phyloP scores from a whole-genome alignment of 768 basidiomycete species.

The Peribolospora kevripleyi region DNA sequence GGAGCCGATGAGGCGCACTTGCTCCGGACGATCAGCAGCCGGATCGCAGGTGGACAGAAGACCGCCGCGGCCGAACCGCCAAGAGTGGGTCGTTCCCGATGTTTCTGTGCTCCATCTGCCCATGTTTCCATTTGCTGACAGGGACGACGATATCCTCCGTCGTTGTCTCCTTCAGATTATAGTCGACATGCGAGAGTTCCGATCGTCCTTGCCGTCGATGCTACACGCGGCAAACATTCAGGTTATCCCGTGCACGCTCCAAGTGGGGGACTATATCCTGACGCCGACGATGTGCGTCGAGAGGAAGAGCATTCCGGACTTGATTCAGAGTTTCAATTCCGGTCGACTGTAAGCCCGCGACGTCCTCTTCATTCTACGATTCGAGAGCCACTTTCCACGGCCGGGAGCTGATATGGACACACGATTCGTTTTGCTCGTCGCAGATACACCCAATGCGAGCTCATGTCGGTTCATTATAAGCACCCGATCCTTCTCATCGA shows the following conservation, averaged over 20 bases:
- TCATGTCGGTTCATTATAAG: conserved; percentile 92
- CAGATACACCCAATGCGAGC: conserved; percentile 89
- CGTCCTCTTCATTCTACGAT: background rate
- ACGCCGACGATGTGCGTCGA: conserved; percentile 91
- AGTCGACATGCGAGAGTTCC: conserved; percentile 90
- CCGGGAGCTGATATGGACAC: background rate
- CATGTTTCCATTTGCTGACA: background rate
- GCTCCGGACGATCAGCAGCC: conserved; percentile 56
- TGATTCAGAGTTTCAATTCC: conserved; percentile 79
- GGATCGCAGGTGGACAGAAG: conserved; percentile 64
- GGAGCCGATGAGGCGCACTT: conserved; percentile 28
- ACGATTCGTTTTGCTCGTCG: background rate
- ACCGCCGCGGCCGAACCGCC: conserved; percentile 39
- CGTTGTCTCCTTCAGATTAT: conserved; percentile 36
- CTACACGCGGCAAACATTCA: conserved; percentile 56
- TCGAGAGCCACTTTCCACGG: background rate
- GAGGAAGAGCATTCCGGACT: conserved; percentile 75
- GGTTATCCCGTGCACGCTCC: conserved; percentile 74
- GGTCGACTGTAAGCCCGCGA: conserved; percentile 52
- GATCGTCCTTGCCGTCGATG: conserved; percentile 70
- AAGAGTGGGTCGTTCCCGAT: conserved; percentile 13
- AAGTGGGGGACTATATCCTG: conserved; percentile 86
- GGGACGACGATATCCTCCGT: background rate
- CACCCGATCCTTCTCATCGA: conserved; percentile 80
- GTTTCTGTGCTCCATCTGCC: background rate